A percentile compares a stretch with the other conserved stretches of the same genome.
phyloP scores from a whole-genome alignment of 2,329 filamentous ascomycete species.

The Ramularia endophylla region DNA sequence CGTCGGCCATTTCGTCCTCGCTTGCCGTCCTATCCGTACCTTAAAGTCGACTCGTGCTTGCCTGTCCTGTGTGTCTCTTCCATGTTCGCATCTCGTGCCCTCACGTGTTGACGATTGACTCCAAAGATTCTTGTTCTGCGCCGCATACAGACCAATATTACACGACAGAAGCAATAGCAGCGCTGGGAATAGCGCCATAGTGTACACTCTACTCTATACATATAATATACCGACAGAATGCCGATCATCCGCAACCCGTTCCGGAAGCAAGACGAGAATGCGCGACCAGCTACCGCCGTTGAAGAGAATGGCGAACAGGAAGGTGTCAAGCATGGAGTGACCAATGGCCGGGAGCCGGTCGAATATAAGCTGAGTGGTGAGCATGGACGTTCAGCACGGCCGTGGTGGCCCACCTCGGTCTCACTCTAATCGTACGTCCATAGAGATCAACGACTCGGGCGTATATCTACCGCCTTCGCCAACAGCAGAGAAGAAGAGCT shows the following conservation, averaged over 20 bases:
- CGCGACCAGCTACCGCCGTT: slow-evolving; percentile 17
- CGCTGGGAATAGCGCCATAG: slow-evolving; percentile 1
- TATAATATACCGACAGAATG: slow-evolving; percentile 19
- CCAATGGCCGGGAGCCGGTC: slow-evolving; percentile 36
- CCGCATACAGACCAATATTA: not conserved
- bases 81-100: not conserved
- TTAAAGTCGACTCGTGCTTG: not conserved
- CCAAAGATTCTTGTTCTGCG: too few relatives aligned
- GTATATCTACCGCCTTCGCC: slow-evolving; percentile 96
- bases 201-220: not conserved
- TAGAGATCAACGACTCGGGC: slow-evolving; percentile 93
- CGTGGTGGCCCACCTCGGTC: not conserved
- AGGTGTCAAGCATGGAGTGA: slow-evolving; percentile 34
- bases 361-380: slow-evolving; percentile 50
- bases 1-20: not conserved
- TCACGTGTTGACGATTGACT: too few relatives aligned
- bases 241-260: slow-evolving; percentile 37
- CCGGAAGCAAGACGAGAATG: slow-evolving; percentile 34
- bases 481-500: slow-evolving; percentile 74
- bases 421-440: slow-evolving; percentile 3
- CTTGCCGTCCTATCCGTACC: not conserved
- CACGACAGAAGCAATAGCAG: slow-evolving; percentile 1
- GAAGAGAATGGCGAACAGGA: slow-evolving; percentile 9
- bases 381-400: not conserved
- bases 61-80: not conserved